Base-by-base conservation (phyloP, 176 grass and related monocot species). In the Lolium rigidum region DNA sequence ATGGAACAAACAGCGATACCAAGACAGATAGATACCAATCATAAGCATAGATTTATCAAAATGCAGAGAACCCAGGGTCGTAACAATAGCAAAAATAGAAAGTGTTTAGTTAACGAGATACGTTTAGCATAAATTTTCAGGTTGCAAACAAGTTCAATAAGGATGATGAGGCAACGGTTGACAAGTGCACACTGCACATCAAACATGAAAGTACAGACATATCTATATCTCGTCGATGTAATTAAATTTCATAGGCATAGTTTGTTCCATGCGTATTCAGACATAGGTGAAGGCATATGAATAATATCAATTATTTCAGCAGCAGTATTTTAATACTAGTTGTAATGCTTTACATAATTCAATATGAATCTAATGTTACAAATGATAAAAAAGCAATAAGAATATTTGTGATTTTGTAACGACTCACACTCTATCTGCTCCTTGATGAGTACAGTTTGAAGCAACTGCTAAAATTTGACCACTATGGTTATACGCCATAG, bases 381-480 rank as follows among this genome's bases (percentile, higher is more conserved):
- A 65, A 79, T 60, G 58, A 49, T 52, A 79, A 83, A 24, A 44
- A 44, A 44, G n/a, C n/a, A n/a, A n/a, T n/a, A n/a, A n/a, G n/a
- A n/a, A n/a, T n/a, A 44, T 10, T 70, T 80, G 18, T 9, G 58
- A 35, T 47, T 86, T 41, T 66, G 50, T 11, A 68, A 35, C 21
- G 15, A 92, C 93, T 96, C 80, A 96, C 94, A 91, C 14, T 86
- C 86, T 88, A 75, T 78, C 80, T 12, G 41, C 84, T 62, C 89
- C 87, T 68, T 88, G 61, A 80, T 85, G 68, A 39, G 51, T 93
- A 48, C 7, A 84, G 55, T 86, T 96, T 46, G 91, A 83, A 84
- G 82, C 91, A 77, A 94, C 82, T 3, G 91, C 94, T 69, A 96
- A 90, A 86, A 88, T 49, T 55, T 94, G 78, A 60, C 89, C 94